Evolutionary conservation across 345 rosid species (phyloP), one percentile per base, ranked within the genome.

Genomic region (Arabidopsis suecica): DNA sequence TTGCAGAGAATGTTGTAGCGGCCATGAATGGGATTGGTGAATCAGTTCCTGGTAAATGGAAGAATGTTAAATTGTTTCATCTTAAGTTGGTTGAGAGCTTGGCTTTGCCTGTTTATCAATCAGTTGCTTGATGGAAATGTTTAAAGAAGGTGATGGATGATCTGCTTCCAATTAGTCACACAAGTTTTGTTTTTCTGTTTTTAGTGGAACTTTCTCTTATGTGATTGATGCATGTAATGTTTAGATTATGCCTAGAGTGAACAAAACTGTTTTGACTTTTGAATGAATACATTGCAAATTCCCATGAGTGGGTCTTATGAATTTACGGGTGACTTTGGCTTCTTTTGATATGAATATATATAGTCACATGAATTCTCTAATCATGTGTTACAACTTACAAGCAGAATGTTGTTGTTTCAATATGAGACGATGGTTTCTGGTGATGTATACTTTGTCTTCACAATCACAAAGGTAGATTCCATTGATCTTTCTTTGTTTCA

Each of bases 101-200:
- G 84, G 97, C 97, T 5, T 77, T 91, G 60, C 97, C 97, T 20
- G 70, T 90, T 63, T 88, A 87, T 84, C 85, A 87, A 79, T 54
- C 78, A 0, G 74, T 73, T 60, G 32, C 32, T 28, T 28, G n/a
- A 58, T 60, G 38, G 2, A 2, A 13, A 9, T 62, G 50, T 51
- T 23, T 51, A 2, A 6, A 16, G 48, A 20, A 49, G 32, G 25
- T 68, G 16, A 54, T 53, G 51, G n/a, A 12, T 20, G 25, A 30
- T 47, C 49, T 70, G 37, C 33, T 47, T 59, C 33, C 57, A 13
- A 1, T 47, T 25, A 22, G 48, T 59, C 23, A 60, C 23, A 60
- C 36, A 60, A 37, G 42, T 61, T 71, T 72, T 37, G 53, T 20
- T 6, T 72, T 37, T 38, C n/a, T 7, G 12, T 40, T 1, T 3